Percentiles rank a stretch among this genome's conserved stretches.
phyloP scores from a whole-genome alignment of 208 protist genomes.

The Trypanosoma scelopori region DNA sequence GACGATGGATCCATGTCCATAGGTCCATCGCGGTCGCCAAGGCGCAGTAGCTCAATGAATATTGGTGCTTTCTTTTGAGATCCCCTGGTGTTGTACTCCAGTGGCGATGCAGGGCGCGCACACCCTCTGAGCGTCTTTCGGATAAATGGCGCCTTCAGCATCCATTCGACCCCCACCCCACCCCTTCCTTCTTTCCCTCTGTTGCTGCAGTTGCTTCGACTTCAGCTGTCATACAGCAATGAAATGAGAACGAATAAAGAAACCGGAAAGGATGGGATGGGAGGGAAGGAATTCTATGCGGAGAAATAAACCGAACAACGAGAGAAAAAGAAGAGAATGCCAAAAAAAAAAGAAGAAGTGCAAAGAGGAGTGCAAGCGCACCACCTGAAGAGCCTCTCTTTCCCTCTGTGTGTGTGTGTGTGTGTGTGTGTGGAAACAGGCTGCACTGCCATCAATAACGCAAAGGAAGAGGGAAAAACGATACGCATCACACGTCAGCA shows the following conservation, averaged over 20 bases:
- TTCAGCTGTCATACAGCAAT: background rate
- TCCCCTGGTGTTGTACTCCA: conserved; percentile 10
- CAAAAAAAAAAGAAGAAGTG: background rate
- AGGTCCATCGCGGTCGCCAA: background rate
- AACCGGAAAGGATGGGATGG: background rate
- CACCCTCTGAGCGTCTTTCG: background rate
- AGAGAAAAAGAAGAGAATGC: no score
- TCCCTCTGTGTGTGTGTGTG: no score
- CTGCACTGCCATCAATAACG: background rate
- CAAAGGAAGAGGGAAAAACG: background rate
- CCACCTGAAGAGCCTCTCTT: no score
- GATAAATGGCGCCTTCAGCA: conserved; percentile 32
- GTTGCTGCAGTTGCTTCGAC: background rate
- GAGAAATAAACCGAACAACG: background rate
- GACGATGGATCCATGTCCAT: background rate
- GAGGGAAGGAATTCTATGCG: background rate
- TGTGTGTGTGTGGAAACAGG: no score
- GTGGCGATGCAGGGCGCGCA: background rate
- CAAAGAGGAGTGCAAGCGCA: background rate
- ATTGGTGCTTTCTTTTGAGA: background rate
- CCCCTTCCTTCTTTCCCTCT: background rate
- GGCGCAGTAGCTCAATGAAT: background rate
- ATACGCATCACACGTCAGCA: conserved; percentile 4
- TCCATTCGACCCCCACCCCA: conserved; percentile 12
- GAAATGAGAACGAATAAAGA: background rate